Conservation (phyloP, 2,329 filamentous ascomycete genomes). For the Fusarium euwallaceae region DNA sequence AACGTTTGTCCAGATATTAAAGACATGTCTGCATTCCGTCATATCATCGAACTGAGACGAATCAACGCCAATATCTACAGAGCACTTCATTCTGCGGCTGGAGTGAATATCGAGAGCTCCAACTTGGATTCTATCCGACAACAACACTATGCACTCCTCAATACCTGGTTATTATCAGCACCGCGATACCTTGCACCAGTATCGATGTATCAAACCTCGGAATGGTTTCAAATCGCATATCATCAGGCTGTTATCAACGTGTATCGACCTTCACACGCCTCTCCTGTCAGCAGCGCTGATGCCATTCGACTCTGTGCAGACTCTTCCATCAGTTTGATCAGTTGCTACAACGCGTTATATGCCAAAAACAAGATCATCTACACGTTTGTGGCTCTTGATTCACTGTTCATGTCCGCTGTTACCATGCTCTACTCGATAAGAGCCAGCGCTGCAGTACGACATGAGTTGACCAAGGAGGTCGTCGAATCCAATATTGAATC, state of each 20-base stretch:
- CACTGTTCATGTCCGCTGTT: conserved; percentile 40
- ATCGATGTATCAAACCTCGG: conserved; percentile 43
- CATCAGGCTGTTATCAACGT: conserved; percentile 43
- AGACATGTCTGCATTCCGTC: conserved; percentile 41
- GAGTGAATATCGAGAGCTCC: conserved; percentile 26
- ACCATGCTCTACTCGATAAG: conserved; percentile 40
- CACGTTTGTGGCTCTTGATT: conserved; percentile 38
- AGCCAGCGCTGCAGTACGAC: conserved; percentile 28
- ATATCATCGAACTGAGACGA: conserved; percentile 35
- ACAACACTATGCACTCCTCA: conserved; percentile 39
- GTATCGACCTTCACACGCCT: conserved; percentile 40
- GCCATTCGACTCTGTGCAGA: conserved; percentile 40
- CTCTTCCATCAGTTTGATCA: conserved; percentile 42
- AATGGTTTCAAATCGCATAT: conserved; percentile 44
- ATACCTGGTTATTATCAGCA: conserved; percentile 38
- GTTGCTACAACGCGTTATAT: conserved; percentile 41
- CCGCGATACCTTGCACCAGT: conserved; percentile 39
- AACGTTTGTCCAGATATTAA: conserved; percentile 33
- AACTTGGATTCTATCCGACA: conserved; percentile 37
- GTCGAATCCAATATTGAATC: conserved; percentile 42
- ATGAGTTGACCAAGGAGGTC: conserved; percentile 37
- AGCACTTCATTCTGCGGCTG: conserved; percentile 37
- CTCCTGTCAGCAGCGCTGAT: conserved; percentile 39
- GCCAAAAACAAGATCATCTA: conserved; percentile 43
- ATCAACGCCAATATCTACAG: conserved; percentile 41